Percentiles rank a stretch among this genome's conserved stretches.
phyloP scores from a whole-genome alignment of 139 green algal genomes.

The Edaphochlamys debaryana region DNA sequence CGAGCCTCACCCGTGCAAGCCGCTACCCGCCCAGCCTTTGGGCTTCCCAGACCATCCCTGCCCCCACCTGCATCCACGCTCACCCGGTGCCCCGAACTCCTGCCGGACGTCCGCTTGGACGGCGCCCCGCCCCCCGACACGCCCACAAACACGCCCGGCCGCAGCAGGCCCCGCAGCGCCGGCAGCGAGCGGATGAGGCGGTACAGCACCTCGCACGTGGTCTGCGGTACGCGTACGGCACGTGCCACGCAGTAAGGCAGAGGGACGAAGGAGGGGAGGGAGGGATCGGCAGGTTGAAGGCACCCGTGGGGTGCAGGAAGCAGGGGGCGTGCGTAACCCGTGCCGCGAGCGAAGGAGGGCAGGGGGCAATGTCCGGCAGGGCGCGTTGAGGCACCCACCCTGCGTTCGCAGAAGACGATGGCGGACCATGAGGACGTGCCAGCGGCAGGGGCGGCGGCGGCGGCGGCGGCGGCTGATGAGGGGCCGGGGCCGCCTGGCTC shows the following conservation, averaged over 20 bases:
- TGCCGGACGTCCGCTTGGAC: not conserved
- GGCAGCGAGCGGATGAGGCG: not conserved
- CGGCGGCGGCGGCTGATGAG: too few species aligned
- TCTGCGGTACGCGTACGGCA: not conserved
- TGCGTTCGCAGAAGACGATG: conserved; percentile 28
- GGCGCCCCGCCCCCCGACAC: not conserved
- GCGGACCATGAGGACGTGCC: not conserved
- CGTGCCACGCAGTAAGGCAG: not conserved
- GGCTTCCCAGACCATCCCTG: too few species aligned
- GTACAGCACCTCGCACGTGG: not conserved
- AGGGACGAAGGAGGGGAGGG: not conserved
- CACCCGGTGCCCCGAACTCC: not conserved
- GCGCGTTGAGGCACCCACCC: conserved; percentile 4
- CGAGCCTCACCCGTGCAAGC: too few species aligned
- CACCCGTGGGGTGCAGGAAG: not conserved
- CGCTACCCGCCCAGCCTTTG: too few species aligned
- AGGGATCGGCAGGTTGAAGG: too few species aligned
- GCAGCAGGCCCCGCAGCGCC: not conserved
- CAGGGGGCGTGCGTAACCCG: not conserved
- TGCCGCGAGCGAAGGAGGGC: too few species aligned
- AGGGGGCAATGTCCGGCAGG: too few species aligned
- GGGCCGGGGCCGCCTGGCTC: too few species aligned
- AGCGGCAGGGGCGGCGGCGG: too few species aligned
- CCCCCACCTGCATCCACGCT: not conserved
- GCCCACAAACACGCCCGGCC: not conserved